A percentile compares a stretch with the other conserved stretches of the same genome.
Conservation (phyloP, 345 rosid species). For the Microcos paniculata region DNA sequence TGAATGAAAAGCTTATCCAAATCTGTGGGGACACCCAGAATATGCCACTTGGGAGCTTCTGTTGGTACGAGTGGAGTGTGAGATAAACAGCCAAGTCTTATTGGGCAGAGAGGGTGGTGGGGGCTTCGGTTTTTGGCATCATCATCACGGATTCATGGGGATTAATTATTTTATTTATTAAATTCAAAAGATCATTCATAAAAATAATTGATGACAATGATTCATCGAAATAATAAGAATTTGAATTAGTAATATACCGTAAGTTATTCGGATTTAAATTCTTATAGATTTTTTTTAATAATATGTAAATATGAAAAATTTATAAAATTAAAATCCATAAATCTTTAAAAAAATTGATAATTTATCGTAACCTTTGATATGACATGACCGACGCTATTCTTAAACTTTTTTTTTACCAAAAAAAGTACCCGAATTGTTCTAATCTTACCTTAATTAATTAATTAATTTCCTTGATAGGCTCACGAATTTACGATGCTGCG, state of each 20-base stretch:
- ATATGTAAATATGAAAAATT: too few species aligned
- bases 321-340: too few species aligned
- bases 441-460: not conserved
- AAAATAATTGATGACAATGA: too few species aligned
- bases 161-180: slow-evolving; percentile 16
- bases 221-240: too few species aligned
- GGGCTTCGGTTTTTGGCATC: not conserved
- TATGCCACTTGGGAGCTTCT: slow-evolving; percentile 17
- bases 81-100: not conserved
- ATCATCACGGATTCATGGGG: slow-evolving; percentile 9
- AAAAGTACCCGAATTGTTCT: too few species aligned
- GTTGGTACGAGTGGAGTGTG: not conserved
- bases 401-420: not conserved
- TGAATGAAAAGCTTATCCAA: slow-evolving; percentile 15
- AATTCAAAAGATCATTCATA: too few species aligned
- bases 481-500: not conserved
- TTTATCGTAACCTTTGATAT: too few species aligned
- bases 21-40: slow-evolving; percentile 12
- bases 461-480: too few species aligned
- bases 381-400: not conserved
- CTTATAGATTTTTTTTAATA: too few species aligned
- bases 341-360: too few species aligned
- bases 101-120: not conserved
- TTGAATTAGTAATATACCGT: too few species aligned
- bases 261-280: too few species aligned